Evolutionary conservation across 306 rosid species (phyloP).

Genomic region (Citrullus amarus): DNA sequence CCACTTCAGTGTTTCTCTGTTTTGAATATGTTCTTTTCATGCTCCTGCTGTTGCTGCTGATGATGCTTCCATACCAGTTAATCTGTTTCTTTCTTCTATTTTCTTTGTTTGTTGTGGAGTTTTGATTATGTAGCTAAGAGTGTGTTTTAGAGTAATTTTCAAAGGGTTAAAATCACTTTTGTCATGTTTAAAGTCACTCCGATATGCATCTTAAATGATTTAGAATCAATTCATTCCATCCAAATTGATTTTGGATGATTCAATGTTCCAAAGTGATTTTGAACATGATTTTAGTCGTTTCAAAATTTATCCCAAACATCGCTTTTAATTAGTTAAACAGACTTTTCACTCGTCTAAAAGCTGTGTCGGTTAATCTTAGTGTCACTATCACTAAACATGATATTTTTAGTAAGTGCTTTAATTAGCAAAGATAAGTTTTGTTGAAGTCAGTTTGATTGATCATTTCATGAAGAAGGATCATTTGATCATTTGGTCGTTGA

Average conservation of each 20-base stretch:
- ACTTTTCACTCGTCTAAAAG: not conserved
- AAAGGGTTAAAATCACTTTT: too few relatives aligned
- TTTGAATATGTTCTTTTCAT: not conserved
- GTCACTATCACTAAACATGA: not conserved
- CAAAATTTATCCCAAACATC: not conserved
- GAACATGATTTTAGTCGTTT: too few relatives aligned
- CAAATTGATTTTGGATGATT: too few relatives aligned
- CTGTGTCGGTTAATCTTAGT: not conserved
- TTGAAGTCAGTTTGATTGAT: not conserved
- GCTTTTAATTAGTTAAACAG: not conserved
- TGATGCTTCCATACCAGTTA: not conserved
- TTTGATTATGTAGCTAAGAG: too few relatives aligned
- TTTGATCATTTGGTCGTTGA: not conserved
- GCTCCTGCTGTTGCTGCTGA: not conserved
- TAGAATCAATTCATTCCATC: too few relatives aligned
- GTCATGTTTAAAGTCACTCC: too few relatives aligned
- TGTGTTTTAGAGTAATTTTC: too few relatives aligned
- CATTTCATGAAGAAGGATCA: not conserved
- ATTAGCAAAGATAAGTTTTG: not conserved
- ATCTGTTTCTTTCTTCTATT: not conserved
- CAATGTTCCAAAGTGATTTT: too few relatives aligned
- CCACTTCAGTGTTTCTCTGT: constrained; percentile 1
- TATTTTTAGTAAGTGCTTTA: not conserved
- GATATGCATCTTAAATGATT: too few relatives aligned
- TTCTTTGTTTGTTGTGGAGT: not conserved